Conservation (phyloP, 1,284 basidiomycete genomes). For the Sphagnurus paluster region DNA sequence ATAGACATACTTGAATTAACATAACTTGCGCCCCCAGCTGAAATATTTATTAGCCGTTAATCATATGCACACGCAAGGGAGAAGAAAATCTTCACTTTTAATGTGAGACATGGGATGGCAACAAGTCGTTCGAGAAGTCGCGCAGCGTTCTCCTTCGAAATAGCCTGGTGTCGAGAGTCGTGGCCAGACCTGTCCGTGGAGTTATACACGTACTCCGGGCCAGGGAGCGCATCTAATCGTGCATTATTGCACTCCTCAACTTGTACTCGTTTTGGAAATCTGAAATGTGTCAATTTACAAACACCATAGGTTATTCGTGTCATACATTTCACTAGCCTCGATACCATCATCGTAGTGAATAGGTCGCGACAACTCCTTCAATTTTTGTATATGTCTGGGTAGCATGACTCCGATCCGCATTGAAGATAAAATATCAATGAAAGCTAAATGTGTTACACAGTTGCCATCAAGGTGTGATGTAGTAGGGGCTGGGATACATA, state of each 20-base stretch:
- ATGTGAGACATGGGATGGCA: slow-evolving; percentile 24
- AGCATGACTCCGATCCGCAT: slow-evolving; percentile 77
- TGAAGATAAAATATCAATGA: slow-evolving; percentile 85
- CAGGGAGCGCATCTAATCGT: slow-evolving; percentile 50
- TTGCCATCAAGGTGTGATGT: too few relatives aligned
- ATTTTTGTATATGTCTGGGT: slow-evolving; percentile 52
- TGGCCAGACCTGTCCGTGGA: slow-evolving; percentile 33
- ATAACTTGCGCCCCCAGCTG: slow-evolving; percentile 58
- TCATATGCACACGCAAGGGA: neutral
- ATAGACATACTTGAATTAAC: slow-evolving; percentile 40
- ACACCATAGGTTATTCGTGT: slow-evolving; percentile 7
- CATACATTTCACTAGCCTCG: slow-evolving; percentile 73
- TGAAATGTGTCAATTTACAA: slow-evolving; percentile 23
- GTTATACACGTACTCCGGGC: slow-evolving; percentile 33
- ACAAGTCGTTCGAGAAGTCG: slow-evolving; percentile 31
- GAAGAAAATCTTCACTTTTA: slow-evolving; percentile 28
- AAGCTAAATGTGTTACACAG: too few relatives aligned
- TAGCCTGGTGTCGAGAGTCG: slow-evolving; percentile 25
- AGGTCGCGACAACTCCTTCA: slow-evolving; percentile 58
- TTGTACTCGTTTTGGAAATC: slow-evolving; percentile 76
- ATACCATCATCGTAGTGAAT: slow-evolving; percentile 67
- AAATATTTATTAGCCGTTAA: slow-evolving; percentile 19
- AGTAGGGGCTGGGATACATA: too few relatives aligned
- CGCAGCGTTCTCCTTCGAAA: slow-evolving; percentile 23
- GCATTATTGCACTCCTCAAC: slow-evolving; percentile 75